Conservation (phyloP, 2,329 filamentous ascomycete species). For the Fonsecaea pedrosoi region DNA sequence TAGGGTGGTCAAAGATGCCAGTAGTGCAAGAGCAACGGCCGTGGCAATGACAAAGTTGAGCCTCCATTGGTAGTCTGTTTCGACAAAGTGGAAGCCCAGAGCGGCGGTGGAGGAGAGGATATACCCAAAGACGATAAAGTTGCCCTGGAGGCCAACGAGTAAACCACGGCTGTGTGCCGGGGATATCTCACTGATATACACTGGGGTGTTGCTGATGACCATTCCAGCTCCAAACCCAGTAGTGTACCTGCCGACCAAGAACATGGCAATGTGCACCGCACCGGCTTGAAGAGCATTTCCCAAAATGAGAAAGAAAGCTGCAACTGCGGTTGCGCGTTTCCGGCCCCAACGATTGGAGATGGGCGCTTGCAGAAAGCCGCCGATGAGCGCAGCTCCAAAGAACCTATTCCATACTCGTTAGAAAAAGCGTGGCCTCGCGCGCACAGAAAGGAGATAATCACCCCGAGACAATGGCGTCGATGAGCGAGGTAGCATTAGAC, state of each 20-base stretch:
- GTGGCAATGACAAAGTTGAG: slow-evolving; percentile 24
- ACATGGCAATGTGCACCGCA: slow-evolving; percentile 29
- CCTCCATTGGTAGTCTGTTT: slow-evolving; percentile 40
- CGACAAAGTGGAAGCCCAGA: slow-evolving; percentile 40
- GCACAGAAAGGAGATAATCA: slow-evolving; percentile 8
- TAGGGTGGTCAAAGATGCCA: slow-evolving; percentile 23
- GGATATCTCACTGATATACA: slow-evolving; percentile 62
- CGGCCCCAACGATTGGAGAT: slow-evolving; percentile 40
- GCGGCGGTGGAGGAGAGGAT: slow-evolving; percentile 37
- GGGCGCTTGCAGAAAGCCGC: slow-evolving; percentile 38
- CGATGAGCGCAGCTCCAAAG: slow-evolving; percentile 39
- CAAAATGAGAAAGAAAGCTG: slow-evolving; percentile 33
- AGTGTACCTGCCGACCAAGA: slow-evolving; percentile 31
- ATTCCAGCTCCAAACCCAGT: slow-evolving; percentile 35
- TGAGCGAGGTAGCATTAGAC: slow-evolving; percentile 32
- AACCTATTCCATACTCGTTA: slow-evolving; percentile 31
- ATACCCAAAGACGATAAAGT: slow-evolving; percentile 42
- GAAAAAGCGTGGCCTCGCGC: not conserved
- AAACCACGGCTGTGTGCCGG: slow-evolving; percentile 45
- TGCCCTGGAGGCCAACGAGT: slow-evolving; percentile 39
- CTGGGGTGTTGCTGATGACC: slow-evolving; percentile 27
- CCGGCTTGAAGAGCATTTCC: slow-evolving; percentile 37
- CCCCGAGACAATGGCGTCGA: slow-evolving; percentile 39
- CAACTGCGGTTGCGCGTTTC: slow-evolving; percentile 33
- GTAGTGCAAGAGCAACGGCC: slow-evolving; percentile 12